Percentiles rank a stretch among this genome's conserved stretches.
Conservation (phyloP, 148 eudicot species). For the Polygonum maritimum region DNA sequence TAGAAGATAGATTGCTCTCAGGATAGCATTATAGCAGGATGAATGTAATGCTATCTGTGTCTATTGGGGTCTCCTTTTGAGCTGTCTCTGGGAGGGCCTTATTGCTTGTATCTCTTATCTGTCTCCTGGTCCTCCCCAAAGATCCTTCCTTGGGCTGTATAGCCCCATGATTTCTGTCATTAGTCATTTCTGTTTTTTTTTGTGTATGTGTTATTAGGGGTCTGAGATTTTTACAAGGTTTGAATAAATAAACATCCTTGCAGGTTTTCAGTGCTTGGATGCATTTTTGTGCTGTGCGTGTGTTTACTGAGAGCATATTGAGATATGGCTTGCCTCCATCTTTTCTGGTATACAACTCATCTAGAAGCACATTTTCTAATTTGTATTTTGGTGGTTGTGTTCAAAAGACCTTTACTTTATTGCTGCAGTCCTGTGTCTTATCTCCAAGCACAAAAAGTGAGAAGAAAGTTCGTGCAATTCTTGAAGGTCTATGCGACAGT, state of each 20-base stretch:
- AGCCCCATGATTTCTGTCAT: background rate
- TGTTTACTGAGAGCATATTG: slow-evolving; percentile 78
- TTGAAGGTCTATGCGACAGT: slow-evolving; percentile 51
- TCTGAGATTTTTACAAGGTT: background rate
- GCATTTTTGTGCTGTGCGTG: slow-evolving; percentile 89
- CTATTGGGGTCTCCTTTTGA: background rate
- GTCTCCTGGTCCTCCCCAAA: background rate
- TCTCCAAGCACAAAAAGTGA: slow-evolving; percentile 77
- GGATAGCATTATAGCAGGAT: background rate
- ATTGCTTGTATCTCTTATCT: background rate
- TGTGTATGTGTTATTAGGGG: background rate
- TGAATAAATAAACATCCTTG: slow-evolving; percentile 5
- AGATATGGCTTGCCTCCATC: slow-evolving; percentile 95
- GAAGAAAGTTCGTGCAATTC: slow-evolving; percentile 90
- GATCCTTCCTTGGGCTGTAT: background rate
- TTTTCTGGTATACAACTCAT: slow-evolving; percentile 52
- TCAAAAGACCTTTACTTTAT: slow-evolving; percentile 1
- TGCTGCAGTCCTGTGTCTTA: slow-evolving; percentile 63
- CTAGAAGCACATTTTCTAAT: background rate
- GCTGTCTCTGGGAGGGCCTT: background rate
- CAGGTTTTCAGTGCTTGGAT: slow-evolving; percentile 82
- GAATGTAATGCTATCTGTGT: background rate
- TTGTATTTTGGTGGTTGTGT: background rate
- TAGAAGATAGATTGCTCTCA: background rate
- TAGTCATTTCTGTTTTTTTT: background rate